phyloP scores from a whole-genome alignment of 768 basidiomycete genomes.

The Russula emetica region DNA sequence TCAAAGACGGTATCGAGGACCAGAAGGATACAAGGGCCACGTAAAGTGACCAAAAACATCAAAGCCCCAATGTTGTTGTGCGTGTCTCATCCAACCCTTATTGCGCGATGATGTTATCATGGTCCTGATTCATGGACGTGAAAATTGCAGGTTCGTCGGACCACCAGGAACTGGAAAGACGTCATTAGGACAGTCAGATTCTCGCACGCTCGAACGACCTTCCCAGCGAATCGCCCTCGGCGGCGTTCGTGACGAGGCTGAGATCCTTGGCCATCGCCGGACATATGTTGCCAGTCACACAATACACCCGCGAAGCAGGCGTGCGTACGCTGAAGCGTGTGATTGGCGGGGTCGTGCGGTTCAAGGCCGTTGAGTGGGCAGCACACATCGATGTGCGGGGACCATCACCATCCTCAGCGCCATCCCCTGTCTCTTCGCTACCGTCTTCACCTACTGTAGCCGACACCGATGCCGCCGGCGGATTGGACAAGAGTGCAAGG shows the following conservation, averaged over 20 bases:
- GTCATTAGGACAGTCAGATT: conserved; percentile 83
- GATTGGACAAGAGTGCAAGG: neutral
- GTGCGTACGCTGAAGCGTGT: conserved; percentile 87
- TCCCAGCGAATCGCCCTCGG: conserved; percentile 92
- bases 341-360: conserved; percentile 82
- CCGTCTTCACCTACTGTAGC: neutral
- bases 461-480: neutral
- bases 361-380: conserved; percentile 89
- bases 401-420: conserved; percentile 26
- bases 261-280: conserved; percentile 69
- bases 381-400: conserved; percentile 49
- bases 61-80: conserved; percentile 74
- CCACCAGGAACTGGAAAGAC: conserved; percentile 93
- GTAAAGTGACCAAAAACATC: conserved; percentile 39
- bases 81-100: conserved; percentile 25
- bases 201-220: conserved; percentile 73
- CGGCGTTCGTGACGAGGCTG: conserved; percentile 90
- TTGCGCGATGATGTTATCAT: neutral
- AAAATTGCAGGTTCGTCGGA: conserved; percentile 62
- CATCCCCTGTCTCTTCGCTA: conserved; percentile 7
- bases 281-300: conserved; percentile 90
- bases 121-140: no score
- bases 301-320: conserved; percentile 88
- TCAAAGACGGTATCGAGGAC: conserved; percentile 25
- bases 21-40: conserved; percentile 4